phyloP scores from a whole-genome alignment of 148 eudicot species.

The Rheum nobile region DNA sequence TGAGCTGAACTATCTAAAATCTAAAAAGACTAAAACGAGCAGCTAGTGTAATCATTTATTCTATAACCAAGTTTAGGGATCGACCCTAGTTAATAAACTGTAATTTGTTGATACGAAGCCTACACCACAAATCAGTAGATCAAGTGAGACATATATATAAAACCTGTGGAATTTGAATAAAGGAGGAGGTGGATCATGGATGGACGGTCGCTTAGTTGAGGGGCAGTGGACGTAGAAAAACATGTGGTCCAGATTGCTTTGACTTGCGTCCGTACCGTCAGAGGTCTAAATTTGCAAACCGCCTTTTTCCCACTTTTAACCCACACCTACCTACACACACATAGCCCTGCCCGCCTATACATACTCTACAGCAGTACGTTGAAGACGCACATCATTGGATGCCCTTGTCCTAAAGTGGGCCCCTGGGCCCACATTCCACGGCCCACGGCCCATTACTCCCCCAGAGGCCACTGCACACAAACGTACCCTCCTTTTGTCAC shows the following conservation, averaged over 20 bases:
- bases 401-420: background rate
- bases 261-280: background rate
- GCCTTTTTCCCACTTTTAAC: background rate
- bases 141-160: too few species aligned
- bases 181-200: background rate
- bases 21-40: too few species aligned
- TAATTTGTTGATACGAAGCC: too few species aligned
- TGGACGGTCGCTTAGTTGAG: background rate
- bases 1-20: too few species aligned
- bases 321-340: background rate
- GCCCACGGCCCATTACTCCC: background rate
- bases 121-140: too few species aligned
- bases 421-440: background rate
- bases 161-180: background rate
- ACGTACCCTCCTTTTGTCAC: background rate
- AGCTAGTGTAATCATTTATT: too few species aligned
- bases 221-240: background rate
- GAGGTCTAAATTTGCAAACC: background rate
- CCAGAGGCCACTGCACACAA: background rate
- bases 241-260: slow-evolving; percentile 1
- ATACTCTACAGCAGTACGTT: too few species aligned
- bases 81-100: too few species aligned
- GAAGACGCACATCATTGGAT: background rate
- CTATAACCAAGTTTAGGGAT: too few species aligned
- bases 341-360: background rate